Base-by-base conservation (phyloP, 176 grass and related monocot genomes). In the Saccharum spontaneum region DNA sequence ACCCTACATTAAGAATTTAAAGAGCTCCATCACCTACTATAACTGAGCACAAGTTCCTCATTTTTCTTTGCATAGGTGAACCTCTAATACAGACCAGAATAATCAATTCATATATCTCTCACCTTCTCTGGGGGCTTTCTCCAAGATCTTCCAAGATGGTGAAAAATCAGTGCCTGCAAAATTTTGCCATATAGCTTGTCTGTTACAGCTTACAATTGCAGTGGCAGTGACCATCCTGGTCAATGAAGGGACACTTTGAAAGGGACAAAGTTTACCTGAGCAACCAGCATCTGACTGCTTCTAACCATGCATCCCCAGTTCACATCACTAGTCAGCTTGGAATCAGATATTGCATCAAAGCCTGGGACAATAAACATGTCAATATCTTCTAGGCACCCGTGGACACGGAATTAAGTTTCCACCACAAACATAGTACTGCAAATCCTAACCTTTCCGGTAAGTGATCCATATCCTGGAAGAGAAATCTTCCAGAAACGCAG, bases 281-380 rank as follows among this genome's bases (percentile, higher is more conserved):
- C 91, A 65, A 99, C 90, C 79, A 99, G 86, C 97, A 99, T 99
- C 81, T 99, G 97, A 73, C 97, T 99, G 79, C 97, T 97, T 99
- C 97, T 99, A 33, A 99, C 94, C 97, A 99, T 99, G 81, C 97
- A 99, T 10, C 97, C 97, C 97, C 97, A 99, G 49, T 86, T 94
- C 3, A 92, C 88, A 88, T 99, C 97, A 71, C 88, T 97, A 26
- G 92, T 97, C 22, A 86, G 84, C 71, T 90, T 92, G 45, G 97
- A 88, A 76, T 90, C 90, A 26, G 90, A 79, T 71, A 97, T 97
- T 52, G 79, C 86, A 31, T 92, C 84, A 73, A 99, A 99, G 49
- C 92, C 97, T 97, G 81, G 41, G 14, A 54, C 57, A 66, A 39
- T 37, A 30, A 52, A 23, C 49, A 67, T 79, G 16, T 80, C 31